Evolutionary conservation across 2,329 filamentous ascomycete species (phyloP).

Genomic region (Aspergillus fructus): DNA sequence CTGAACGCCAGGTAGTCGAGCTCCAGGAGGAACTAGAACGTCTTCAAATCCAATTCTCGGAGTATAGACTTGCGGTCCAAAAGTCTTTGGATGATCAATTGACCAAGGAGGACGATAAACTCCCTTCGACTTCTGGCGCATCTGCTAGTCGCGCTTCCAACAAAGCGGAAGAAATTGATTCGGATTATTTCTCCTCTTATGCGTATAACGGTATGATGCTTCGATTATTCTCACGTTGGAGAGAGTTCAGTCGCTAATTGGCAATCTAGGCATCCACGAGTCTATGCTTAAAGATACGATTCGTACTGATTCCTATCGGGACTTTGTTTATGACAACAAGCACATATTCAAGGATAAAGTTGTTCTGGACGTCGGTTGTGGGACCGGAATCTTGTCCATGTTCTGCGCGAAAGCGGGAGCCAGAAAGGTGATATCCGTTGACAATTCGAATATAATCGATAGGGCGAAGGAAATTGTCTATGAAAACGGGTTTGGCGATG

Average conservation of each 20-base stretch:
- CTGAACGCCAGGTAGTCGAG: slow-evolving; percentile 54
- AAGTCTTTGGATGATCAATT: slow-evolving; percentile 66
- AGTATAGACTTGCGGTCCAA: slow-evolving; percentile 65
- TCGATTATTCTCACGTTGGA: background rate
- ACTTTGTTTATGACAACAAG: slow-evolving; percentile 93
- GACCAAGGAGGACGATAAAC: slow-evolving; percentile 54
- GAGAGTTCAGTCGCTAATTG: slow-evolving; percentile 30
- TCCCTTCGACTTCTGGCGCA: slow-evolving; percentile 17
- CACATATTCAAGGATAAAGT: slow-evolving; percentile 80
- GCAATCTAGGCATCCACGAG: slow-evolving; percentile 72
- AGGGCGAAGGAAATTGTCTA: slow-evolving; percentile 83
- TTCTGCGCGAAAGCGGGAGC: slow-evolving; percentile 92
- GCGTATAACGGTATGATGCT: slow-evolving; percentile 62
- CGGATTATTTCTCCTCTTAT: slow-evolving; percentile 65
- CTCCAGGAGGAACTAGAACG: slow-evolving; percentile 63
- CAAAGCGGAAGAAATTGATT: slow-evolving; percentile 53
- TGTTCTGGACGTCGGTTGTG: slow-evolving; percentile 88
- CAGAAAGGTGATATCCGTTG: slow-evolving; percentile 81
- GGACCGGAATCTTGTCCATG: slow-evolving; percentile 83
- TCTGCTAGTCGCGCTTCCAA: slow-evolving; percentile 28
- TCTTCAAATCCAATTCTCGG: slow-evolving; percentile 61
- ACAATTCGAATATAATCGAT: slow-evolving; percentile 86
- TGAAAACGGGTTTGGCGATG: slow-evolving; percentile 71
- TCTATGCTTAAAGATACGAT: slow-evolving; percentile 91
- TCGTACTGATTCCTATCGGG: slow-evolving; percentile 86